Evolutionary conservation across 2,329 filamentous ascomycete genomes (phyloP).

Genomic region (Penicillium polonicum): DNA sequence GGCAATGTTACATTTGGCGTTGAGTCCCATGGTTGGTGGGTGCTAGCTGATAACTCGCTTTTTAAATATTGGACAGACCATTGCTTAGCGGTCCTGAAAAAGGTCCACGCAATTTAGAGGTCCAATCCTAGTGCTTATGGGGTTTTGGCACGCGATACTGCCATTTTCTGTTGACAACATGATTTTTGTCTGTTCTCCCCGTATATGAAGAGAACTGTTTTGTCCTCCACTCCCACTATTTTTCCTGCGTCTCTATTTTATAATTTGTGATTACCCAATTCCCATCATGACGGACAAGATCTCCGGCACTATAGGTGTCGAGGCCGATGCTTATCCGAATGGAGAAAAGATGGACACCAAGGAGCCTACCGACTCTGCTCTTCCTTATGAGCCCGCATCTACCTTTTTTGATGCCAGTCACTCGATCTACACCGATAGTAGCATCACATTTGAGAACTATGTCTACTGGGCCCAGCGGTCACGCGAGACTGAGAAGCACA

Average conservation of each 20-base stretch:
- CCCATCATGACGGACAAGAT: conserved; percentile 14
- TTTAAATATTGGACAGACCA: not conserved
- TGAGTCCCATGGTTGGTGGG: not conserved
- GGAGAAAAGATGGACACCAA: conserved; percentile 21
- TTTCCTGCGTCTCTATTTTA: not conserved
- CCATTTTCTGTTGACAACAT: not conserved
- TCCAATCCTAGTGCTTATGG: not conserved
- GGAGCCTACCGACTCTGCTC: conserved; percentile 12
- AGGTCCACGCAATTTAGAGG: not conserved
- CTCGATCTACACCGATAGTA: conserved; percentile 24
- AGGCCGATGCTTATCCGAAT: conserved; percentile 17
- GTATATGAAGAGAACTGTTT: not conserved
- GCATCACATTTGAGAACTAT: conserved; percentile 40
- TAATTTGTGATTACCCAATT: not conserved
- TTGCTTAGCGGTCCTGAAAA: not conserved
- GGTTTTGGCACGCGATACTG: not conserved
- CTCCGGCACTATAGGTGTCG: conserved; percentile 9
- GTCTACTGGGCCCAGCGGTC: conserved; percentile 37
- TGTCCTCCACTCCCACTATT: not conserved
- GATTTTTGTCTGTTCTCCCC: not conserved
- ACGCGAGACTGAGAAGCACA: conserved; percentile 31
- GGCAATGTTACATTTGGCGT: not conserved
- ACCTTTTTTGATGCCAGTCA: not conserved
- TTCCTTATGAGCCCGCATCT: not conserved
- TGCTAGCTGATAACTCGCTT: not conserved